Conservation (phyloP, 768 basidiomycete genomes). For the Galerina marginata region DNA sequence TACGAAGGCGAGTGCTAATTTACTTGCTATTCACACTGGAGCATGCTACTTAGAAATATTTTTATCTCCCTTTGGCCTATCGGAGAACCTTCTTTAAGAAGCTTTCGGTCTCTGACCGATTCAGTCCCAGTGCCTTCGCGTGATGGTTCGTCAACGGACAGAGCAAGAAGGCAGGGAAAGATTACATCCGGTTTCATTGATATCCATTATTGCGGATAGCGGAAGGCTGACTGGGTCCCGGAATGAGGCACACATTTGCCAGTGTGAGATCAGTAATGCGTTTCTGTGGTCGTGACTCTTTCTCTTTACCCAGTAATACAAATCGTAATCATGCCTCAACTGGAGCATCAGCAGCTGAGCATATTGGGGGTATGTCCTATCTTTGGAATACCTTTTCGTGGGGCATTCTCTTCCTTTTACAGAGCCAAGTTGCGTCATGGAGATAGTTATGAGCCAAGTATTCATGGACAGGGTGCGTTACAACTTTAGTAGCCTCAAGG, state of each 20-base stretch:
- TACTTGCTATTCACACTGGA: no score
- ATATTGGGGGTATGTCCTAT: conserved; percentile 7
- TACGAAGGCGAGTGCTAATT: no score
- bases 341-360: conserved; percentile 1
- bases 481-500: conserved; percentile 3
- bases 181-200: conserved; percentile 24
- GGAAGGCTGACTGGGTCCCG: conserved; percentile 20
- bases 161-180: not conserved
- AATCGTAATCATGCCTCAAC: not conserved
- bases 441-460: not conserved
- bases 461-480: not conserved
- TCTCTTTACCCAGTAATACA: no score
- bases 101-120: conserved; percentile 17
- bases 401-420: conserved; percentile 11
- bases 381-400: conserved; percentile 2
- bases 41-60: not conserved
- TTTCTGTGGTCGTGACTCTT: no score
- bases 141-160: conserved; percentile 9
- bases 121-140: conserved; percentile 18
- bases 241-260: not conserved
- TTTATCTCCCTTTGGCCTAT: not conserved
- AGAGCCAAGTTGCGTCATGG: not conserved
- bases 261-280: not conserved
- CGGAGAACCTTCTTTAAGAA: conserved; percentile 15
- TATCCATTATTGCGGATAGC: conserved; percentile 27